Conservation (phyloP, 1,139 yeast species). For the Geotrichum fermentans region DNA sequence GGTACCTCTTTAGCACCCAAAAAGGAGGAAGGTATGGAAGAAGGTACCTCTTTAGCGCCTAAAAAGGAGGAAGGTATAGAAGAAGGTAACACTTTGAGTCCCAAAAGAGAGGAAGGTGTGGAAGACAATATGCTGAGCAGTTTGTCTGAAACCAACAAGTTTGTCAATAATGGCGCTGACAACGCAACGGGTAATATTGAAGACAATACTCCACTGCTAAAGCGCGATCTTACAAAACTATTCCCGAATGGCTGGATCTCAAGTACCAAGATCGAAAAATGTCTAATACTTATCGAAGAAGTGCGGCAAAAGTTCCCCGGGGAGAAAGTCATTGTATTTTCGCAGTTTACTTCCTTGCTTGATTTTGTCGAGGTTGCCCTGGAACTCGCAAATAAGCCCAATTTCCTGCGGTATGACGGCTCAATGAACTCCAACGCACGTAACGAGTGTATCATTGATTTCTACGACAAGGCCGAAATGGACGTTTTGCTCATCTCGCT, state of each 20-base stretch:
- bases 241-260: conserved; percentile 36
- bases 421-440: conserved; percentile 65
- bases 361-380: conserved; percentile 63
- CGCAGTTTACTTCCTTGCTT: conserved; percentile 78
- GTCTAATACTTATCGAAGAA: conserved; percentile 44
- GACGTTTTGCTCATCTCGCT: conserved; percentile 66
- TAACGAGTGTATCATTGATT: conserved; percentile 56
- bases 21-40: too few species aligned
- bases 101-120: neutral
- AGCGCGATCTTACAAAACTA: conserved; percentile 18
- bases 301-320: conserved; percentile 44
- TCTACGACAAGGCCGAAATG: conserved; percentile 52
- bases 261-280: conserved; percentile 47
- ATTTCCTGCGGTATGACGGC: conserved; percentile 70
- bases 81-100: too few species aligned
- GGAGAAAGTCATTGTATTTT: conserved; percentile 71
- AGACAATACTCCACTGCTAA: neutral
- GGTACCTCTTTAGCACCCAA: too few species aligned
- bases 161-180: too few species aligned
- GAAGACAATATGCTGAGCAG: neutral
- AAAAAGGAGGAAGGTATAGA: too few species aligned
- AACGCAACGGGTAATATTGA: too few species aligned
- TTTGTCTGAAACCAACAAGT: too few species aligned
- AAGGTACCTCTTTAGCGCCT: too few species aligned
- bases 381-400: conserved; percentile 38